Evolutionary conservation across 1,139 yeast genomes (phyloP), one percentile per base, ranked within the genome.

Genomic region (Saccharomyces hybrid): DNA sequence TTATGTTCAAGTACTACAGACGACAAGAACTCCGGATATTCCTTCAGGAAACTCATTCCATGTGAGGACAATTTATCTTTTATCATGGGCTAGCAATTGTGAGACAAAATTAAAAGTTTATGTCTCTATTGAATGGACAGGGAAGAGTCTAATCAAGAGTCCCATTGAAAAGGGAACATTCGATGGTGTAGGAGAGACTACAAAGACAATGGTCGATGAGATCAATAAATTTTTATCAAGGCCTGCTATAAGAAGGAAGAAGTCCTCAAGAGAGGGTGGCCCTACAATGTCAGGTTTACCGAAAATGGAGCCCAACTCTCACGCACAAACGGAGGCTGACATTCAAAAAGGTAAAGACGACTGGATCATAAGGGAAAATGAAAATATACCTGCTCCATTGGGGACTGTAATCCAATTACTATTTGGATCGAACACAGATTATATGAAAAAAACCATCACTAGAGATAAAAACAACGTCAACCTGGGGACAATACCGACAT

Each of bases 11-110:
- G 84, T 88, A 2, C 79, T 82, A 25, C 91, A 87, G 59, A 69
- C 78, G 0, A 86, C 96, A 0, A 78, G 77, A 48, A 88, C 96
- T 0, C 99, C 99, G 0, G 97, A 93, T 71, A 97, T 93, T 20
- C 99, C 99, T 0, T 85, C 93, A 57, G 99, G 99, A 8, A 81
- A 78, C 60, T 77, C 91, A 1, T 93, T 93, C 68, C 76, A 81
- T 53, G 85, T 91, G 25, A 79, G 80, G 55, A 88, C 98, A 0
- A 76, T 79, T 53, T 73, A 82, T 25, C 64, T 72, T 47, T 61
- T 73, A 13, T 66, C 74, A 0, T 95, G 99, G 99, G 96, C 81
- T 0, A 77, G 77, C 2, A 78, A 81, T 58, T 89, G 89, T 69
- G 62, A 72, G 16, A 89, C 98, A 2, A 76, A 76, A 53, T 54